These are phyloP conservation scores for Withania somnifera DNA, from an alignment of 305 asterid species.

Conservation along the genomic window DNA sequence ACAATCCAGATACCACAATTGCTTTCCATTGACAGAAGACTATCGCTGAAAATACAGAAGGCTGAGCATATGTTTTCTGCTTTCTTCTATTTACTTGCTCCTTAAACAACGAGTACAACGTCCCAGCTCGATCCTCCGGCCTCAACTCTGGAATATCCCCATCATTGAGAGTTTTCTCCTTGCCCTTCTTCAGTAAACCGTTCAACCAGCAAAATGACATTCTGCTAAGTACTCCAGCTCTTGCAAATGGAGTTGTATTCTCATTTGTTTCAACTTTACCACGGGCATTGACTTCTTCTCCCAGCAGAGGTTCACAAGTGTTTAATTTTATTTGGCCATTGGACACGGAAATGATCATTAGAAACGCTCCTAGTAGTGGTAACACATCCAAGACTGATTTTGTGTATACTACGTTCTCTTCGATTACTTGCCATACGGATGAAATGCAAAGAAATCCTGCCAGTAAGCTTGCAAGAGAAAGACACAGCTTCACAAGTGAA, in stretches of 20 bases:
- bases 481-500: neutral
- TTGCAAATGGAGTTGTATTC: slow-evolving; percentile 4
- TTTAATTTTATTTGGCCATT: neutral
- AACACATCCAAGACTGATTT: slow-evolving; percentile 4
- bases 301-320: slow-evolving; percentile 2
- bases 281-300: neutral
- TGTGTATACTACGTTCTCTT: neutral
- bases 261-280: neutral
- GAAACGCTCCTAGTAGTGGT: slow-evolving; percentile 5
- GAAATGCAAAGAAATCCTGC: slow-evolving; percentile 9
- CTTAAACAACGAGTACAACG: neutral
- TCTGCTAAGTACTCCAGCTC: slow-evolving; percentile 1
- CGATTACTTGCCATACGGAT: slow-evolving; percentile 1
- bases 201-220: slow-evolving; percentile 12
- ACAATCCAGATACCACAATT: slow-evolving; percentile 17
- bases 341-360: neutral
- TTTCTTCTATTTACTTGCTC: neutral
- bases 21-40: slow-evolving; percentile 16
- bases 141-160: slow-evolving; percentile 9
- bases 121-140: slow-evolving; percentile 4
- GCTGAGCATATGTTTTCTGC: neutral
- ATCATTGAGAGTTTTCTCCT: slow-evolving; percentile 1
- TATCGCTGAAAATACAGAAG: slow-evolving; percentile 8
- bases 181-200: slow-evolving; percentile 10
- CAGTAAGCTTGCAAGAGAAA: slow-evolving; percentile 1